phyloP scores from a whole-genome alignment of 2,329 filamentous ascomycete species.

The Cordyceps cicadae region DNA sequence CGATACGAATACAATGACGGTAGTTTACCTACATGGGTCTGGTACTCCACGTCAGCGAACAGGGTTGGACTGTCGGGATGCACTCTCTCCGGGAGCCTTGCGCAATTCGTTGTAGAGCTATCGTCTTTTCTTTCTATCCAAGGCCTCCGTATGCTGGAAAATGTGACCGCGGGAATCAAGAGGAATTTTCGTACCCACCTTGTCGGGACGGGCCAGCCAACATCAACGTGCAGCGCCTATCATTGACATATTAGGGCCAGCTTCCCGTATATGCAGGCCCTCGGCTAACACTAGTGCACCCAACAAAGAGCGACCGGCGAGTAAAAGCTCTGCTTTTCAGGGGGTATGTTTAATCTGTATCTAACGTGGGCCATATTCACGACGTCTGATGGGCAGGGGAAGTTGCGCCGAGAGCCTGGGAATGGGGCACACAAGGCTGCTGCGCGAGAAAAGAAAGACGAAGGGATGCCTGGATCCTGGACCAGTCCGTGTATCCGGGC shows the following conservation, averaged over 20 bases:
- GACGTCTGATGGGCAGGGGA: not conserved
- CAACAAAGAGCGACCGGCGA: not conserved
- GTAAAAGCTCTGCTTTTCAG: not conserved
- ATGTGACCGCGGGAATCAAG: conserved; percentile 5
- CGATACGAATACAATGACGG: no score
- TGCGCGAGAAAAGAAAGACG: not conserved
- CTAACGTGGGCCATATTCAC: not conserved
- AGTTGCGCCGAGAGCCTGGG: not conserved
- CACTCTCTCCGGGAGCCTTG: not conserved
- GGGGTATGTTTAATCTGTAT: not conserved
- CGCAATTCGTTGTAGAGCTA: not conserved
- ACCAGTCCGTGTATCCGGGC: not conserved
- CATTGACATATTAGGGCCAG: not conserved
- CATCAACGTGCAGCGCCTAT: not conserved
- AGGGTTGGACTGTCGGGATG: not conserved
- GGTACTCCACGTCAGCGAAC: not conserved
- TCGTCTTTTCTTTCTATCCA: no score
- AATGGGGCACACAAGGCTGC: not conserved
- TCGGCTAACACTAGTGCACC: not conserved
- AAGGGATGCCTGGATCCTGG: not conserved
- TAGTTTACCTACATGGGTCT: no score
- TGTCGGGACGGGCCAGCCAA: not conserved
- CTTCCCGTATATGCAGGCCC: not conserved
- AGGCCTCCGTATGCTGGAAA: not conserved
- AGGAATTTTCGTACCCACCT: not conserved